Evolutionary conservation across 139 green algal species (phyloP).

Genomic region (Auxenochlorella pyrenoidosa): DNA sequence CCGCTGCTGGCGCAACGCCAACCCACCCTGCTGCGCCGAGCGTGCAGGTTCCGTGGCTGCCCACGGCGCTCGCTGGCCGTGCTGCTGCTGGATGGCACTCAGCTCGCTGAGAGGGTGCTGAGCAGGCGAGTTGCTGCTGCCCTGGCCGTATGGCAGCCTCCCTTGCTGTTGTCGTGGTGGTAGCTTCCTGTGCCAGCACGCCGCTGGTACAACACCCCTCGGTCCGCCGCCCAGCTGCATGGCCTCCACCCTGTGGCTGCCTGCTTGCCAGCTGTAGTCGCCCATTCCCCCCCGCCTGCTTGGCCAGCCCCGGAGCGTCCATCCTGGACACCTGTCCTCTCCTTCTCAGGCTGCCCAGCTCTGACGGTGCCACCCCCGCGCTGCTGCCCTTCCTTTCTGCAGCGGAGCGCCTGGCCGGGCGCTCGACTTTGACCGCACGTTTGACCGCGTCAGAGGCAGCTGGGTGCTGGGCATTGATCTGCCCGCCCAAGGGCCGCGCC

Average conservation of each 20-base stretch:
- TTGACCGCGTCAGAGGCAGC: background rate
- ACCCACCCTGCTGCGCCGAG: background rate
- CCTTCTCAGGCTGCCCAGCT: too few species aligned
- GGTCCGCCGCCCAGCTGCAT: too few species aligned
- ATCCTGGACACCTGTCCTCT: too few species aligned
- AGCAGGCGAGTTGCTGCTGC: background rate
- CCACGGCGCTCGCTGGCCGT: background rate
- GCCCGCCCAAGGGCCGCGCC: background rate
- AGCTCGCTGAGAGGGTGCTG: background rate
- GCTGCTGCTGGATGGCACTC: background rate
- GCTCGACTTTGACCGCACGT: slow-evolving; percentile 17
- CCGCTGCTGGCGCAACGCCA: background rate
- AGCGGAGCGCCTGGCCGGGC: background rate
- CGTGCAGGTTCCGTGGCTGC: slow-evolving; percentile 20
- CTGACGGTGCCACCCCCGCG: too few species aligned
- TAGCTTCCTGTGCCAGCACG: background rate
- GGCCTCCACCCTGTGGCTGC: too few species aligned
- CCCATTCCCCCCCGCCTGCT: too few species aligned
- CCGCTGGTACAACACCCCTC: background rate
- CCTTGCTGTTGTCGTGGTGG: background rate
- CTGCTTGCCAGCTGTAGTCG: too few species aligned
- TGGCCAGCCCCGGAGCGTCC: too few species aligned
- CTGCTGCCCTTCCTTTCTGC: background rate
- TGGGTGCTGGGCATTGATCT: background rate
- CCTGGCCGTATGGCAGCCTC: background rate